phyloP scores from a whole-genome alignment of 1,139 yeast species.

The Hanseniaspora uvarum region DNA sequence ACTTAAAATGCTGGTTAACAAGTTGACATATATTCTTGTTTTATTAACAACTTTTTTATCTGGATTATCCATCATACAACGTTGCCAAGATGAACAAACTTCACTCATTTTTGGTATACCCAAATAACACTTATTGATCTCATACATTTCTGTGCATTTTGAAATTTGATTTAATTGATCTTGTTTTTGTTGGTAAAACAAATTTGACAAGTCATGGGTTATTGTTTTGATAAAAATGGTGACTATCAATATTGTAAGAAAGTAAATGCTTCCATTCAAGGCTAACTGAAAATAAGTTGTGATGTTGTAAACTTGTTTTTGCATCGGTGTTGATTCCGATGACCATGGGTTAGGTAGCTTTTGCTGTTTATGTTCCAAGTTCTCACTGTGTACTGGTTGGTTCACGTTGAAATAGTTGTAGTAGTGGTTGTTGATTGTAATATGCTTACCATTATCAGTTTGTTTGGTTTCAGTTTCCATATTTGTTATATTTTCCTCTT shows the following conservation, averaged over 20 bases:
- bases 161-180: neutral
- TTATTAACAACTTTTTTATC: conserved; percentile 13
- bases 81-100: conserved; percentile 6
- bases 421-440: conserved; percentile 13
- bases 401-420: conserved; percentile 13
- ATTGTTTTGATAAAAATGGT: conserved; percentile 1
- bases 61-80: conserved; percentile 9
- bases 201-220: conserved; percentile 7
- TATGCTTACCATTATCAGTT: neutral
- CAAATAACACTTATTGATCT: conserved; percentile 8
- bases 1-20: neutral
- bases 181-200: conserved; percentile 15
- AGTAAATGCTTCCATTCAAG: conserved; percentile 1
- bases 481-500: neutral
- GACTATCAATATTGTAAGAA: neutral
- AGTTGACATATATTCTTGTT: conserved; percentile 1
- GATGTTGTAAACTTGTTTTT: conserved; percentile 1
- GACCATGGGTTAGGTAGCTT: conserved; percentile 14
- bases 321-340: neutral
- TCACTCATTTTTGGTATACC: conserved; percentile 9
- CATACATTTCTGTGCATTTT: conserved; percentile 1
- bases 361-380: neutral
- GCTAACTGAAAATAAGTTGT: conserved; percentile 5
- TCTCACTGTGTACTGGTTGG: neutral
- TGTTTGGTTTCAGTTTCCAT: neutral